Conservation (phyloP, 179 eudicot genomes). For the Patellifolia procumbens region DNA sequence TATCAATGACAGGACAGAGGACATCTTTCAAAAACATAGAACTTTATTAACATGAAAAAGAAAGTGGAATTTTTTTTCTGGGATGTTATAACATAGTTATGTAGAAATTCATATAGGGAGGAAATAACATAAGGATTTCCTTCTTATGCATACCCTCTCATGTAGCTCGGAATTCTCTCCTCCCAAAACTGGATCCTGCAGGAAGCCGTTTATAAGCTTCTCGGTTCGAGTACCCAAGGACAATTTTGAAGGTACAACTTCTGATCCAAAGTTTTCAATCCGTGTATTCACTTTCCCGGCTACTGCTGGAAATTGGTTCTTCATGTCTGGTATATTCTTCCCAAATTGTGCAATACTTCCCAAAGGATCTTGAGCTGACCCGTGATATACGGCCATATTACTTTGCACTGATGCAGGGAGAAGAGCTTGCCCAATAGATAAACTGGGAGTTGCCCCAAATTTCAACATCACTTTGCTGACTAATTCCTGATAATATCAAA, state of each 20-base stretch:
- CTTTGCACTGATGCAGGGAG: constrained; percentile 69
- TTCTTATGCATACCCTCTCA: constrained; percentile 41
- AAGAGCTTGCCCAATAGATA: constrained; percentile 56
- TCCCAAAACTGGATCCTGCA: constrained; percentile 62
- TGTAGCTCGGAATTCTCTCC: constrained; percentile 37
- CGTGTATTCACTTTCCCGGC: constrained; percentile 29
- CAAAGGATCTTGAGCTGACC: constrained; percentile 47
- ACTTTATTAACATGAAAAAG: not conserved
- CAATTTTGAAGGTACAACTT: constrained; percentile 36
- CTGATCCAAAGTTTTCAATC: constrained; percentile 36
- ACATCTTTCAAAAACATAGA: not conserved
- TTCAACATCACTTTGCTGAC: constrained; percentile 58
- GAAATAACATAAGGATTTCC: not conserved
- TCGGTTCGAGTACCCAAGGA: constrained; percentile 58
- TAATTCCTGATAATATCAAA: constrained; percentile 49
- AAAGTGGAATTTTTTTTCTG: not conserved
- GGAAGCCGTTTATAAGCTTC: constrained; percentile 55
- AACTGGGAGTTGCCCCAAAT: constrained; percentile 58
- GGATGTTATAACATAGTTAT: not conserved
- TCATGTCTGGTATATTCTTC: constrained; percentile 30
- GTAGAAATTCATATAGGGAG: not conserved
- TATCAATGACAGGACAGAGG: not conserved
- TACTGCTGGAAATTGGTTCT: constrained; percentile 32
- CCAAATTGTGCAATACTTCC: constrained; percentile 45
- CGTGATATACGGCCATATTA: constrained; percentile 36